Evolutionary conservation across 768 basidiomycete genomes (phyloP).

Genomic region (Candolleomyces eurysporus): DNA sequence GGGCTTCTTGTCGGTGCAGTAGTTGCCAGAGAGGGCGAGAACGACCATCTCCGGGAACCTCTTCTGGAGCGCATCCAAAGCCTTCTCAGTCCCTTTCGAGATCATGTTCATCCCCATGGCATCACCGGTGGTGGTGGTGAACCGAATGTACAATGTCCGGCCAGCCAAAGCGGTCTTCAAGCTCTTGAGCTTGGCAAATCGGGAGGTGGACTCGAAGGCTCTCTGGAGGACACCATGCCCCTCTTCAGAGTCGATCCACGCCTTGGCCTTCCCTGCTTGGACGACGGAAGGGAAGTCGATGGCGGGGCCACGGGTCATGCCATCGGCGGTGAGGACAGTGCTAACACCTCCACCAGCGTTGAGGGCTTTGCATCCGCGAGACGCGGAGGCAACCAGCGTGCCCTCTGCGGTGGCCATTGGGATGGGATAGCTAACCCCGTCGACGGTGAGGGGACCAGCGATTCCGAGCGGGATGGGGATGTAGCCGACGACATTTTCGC

Average conservation of each 20-base stretch:
- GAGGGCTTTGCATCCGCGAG: slow-evolving; percentile 96
- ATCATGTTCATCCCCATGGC: slow-evolving; percentile 99
- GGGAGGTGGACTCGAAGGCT: slow-evolving; percentile 94
- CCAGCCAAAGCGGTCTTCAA: slow-evolving; percentile 92
- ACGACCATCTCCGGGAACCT: slow-evolving; percentile 90
- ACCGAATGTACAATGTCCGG: slow-evolving; percentile 88
- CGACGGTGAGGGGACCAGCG: slow-evolving; percentile 91
- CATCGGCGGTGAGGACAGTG: slow-evolving; percentile 89
- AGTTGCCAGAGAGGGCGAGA: slow-evolving; percentile 92
- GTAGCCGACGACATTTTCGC: slow-evolving; percentile 98
- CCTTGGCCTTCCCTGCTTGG: slow-evolving; percentile 78
- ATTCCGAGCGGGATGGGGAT: slow-evolving; percentile 96
- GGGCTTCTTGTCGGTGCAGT: slow-evolving; percentile 99
- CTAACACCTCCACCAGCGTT: slow-evolving; percentile 95
- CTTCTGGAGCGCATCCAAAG: slow-evolving; percentile 70
- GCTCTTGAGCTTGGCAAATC: slow-evolving; percentile 84
- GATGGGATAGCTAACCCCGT: slow-evolving; percentile 81
- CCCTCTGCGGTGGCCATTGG: slow-evolving; percentile 99
- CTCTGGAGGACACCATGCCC: slow-evolving; percentile 73
- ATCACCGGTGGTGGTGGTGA: slow-evolving; percentile 93
- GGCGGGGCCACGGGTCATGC: slow-evolving; percentile 97
- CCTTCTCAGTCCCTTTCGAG: slow-evolving; percentile 95
- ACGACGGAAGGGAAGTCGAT: slow-evolving; percentile 88
- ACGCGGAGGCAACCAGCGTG: slow-evolving; percentile 95
- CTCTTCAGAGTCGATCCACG: slow-evolving; percentile 81